A percentile compares a stretch with the other conserved stretches of the same genome.
These are phyloP conservation scores for Leptographium wingfieldii DNA, from an alignment of 2,329 filamentous ascomycete genomes.

Conservation along the genomic window DNA sequence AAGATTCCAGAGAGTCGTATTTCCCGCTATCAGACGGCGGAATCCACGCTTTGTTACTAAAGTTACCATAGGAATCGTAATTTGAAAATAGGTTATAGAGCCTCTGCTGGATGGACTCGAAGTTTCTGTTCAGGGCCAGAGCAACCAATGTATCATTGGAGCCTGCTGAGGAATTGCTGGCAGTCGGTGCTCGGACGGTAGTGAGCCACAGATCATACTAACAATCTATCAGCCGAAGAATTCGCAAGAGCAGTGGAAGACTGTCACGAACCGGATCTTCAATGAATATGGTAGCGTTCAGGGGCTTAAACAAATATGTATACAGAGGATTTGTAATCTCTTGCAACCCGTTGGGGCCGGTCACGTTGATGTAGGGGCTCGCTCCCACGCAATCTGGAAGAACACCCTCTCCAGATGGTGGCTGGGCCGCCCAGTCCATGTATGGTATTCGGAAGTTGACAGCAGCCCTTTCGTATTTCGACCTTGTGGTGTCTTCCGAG, in stretches of 20 bases:
- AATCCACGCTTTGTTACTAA: conserved; percentile 58
- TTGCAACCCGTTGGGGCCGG: conserved; percentile 43
- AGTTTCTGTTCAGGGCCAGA: conserved; percentile 36
- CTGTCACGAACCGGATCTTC: conserved; percentile 40
- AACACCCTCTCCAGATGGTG: conserved; percentile 34
- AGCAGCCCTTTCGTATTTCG: conserved; percentile 38
- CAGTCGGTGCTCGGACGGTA: conserved; percentile 44
- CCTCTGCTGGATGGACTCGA: conserved; percentile 44
- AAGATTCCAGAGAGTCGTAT: conserved; percentile 51
- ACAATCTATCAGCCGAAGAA: not conserved
- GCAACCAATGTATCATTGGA: conserved; percentile 50
- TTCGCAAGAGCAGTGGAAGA: not conserved
- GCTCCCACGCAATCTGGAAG: conserved; percentile 35
- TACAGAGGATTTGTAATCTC: conserved; percentile 50
- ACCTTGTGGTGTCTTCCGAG: conserved; percentile 26
- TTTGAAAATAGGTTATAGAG: conserved; percentile 56
- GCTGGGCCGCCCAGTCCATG: conserved; percentile 44
- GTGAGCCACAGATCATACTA: conserved; percentile 47
- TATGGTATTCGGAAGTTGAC: conserved; percentile 42
- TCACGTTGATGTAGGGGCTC: conserved; percentile 30
- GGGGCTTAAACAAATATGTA: conserved; percentile 46
- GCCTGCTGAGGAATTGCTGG: conserved; percentile 24
- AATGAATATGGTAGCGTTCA: conserved; percentile 44
- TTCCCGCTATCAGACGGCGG: conserved; percentile 29
- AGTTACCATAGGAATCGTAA: conserved; percentile 54